Percentiles rank a stretch among this genome's conserved stretches.
Evolutionary conservation across 805 yeast genomes (phyloP).

Genomic region (Pichia membranifaciens): DNA sequence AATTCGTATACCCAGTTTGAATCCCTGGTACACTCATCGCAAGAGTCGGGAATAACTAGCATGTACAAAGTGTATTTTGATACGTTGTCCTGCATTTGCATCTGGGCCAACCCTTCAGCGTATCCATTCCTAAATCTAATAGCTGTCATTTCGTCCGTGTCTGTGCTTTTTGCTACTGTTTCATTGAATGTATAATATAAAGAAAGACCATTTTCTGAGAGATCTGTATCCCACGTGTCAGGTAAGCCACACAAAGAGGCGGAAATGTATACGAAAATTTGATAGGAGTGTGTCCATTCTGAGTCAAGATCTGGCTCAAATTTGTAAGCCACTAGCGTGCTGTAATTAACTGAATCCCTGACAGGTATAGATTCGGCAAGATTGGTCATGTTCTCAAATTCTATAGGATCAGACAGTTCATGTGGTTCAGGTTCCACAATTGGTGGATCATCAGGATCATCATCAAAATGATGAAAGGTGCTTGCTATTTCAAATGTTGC

Average conservation of each 20-base stretch:
- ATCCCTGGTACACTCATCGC: conserved; percentile 17
- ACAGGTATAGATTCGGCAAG: conserved; percentile 12
- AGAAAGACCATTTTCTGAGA: conserved; percentile 20
- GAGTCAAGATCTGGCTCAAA: conserved; percentile 5
- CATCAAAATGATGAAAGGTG: not conserved
- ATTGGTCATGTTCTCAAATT: not conserved
- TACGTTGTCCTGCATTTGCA: conserved; percentile 6
- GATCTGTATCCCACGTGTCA: conserved; percentile 9
- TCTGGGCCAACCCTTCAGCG: conserved; percentile 19
- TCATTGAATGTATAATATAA: conserved; percentile 25
- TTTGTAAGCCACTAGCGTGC: conserved; percentile 2
- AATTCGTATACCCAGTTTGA: conserved; percentile 55
- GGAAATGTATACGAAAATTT: conserved; percentile 43
- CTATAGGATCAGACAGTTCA: too few relatives aligned
- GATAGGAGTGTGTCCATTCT: conserved; percentile 29
- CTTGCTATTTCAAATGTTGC: too few relatives aligned
- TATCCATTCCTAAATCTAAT: conserved; percentile 24
- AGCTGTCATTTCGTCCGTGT: conserved; percentile 12
- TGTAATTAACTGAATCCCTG: conserved; percentile 12
- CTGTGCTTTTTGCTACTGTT: conserved; percentile 11
- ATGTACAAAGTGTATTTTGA: conserved; percentile 15
- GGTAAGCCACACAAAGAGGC: conserved; percentile 45
- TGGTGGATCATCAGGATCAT: not conserved
- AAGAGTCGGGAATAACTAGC: conserved; percentile 21
- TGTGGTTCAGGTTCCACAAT: too few relatives aligned